Conservation (phyloP, 2,329 filamentous ascomycete genomes). For the Plenodomus tracheiphilus region DNA sequence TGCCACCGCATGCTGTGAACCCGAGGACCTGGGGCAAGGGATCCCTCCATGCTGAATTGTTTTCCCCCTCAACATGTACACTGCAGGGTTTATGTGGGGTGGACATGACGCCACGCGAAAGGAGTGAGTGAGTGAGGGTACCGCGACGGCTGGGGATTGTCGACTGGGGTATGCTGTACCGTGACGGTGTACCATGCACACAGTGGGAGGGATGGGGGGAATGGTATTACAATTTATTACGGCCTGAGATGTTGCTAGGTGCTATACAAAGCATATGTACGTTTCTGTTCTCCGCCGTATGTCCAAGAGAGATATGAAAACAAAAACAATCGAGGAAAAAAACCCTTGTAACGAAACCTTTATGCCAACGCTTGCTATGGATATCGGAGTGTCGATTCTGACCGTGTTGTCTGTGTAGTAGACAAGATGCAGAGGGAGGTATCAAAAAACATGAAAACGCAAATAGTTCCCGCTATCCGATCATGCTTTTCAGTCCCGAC, state of each 20-base stretch:
- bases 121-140: too few species aligned
- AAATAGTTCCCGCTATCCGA: conserved; percentile 8
- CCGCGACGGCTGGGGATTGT: background rate
- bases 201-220: too few species aligned
- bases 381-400: conserved; percentile 10
- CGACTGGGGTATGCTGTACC: background rate
- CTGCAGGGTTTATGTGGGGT: background rate
- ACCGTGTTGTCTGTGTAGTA: background rate
- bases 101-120: too few species aligned
- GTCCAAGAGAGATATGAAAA: conserved; percentile 8
- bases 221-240: conserved; percentile 20
- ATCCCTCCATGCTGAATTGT: background rate
- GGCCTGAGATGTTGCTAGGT: conserved; percentile 5
- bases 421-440: conserved; percentile 21
- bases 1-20: background rate
- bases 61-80: conserved; percentile 4
- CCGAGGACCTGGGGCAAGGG: background rate
- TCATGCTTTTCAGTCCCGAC: conserved; percentile 4
- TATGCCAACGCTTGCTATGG: conserved; percentile 22
- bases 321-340: background rate
- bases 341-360: background rate
- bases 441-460: conserved; percentile 26
- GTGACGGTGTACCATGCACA: background rate
- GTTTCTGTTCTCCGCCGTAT: conserved; percentile 1
- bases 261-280: conserved; percentile 21